These are phyloP conservation scores for Paramyrothecium sp. DNA, from an alignment of 2,329 filamentous ascomycete genomes.

Conservation along the genomic window DNA sequence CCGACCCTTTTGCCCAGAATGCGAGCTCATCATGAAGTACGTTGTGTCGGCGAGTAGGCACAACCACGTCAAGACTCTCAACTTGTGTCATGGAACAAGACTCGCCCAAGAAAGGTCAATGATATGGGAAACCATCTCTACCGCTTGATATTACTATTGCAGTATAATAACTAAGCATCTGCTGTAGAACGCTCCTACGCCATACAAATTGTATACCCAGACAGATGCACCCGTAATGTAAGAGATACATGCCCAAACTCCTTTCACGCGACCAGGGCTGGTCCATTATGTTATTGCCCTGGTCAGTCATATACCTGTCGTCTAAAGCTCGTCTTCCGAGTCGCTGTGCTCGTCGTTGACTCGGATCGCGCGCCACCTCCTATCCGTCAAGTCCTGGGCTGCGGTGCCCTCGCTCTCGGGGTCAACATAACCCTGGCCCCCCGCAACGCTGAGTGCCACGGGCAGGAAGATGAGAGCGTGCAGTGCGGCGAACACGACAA, in stretches of 20 bases:
- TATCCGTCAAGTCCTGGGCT: slow-evolving; percentile 81
- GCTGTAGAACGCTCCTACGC: background rate
- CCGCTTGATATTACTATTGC: no score
- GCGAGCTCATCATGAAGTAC: no score
- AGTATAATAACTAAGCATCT: no score
- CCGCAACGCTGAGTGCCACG: slow-evolving; percentile 80
- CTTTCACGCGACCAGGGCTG: background rate
- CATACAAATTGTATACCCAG: background rate
- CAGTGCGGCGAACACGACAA: slow-evolving; percentile 84
- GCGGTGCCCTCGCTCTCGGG: slow-evolving; percentile 84
- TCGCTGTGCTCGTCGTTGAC: slow-evolving; percentile 70
- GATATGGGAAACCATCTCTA: no score
- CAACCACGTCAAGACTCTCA: no score
- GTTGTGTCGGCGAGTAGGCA: no score
- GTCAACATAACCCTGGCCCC: slow-evolving; percentile 85
- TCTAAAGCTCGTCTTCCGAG: slow-evolving; percentile 63
- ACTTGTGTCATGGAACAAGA: no score
- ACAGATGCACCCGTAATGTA: background rate
- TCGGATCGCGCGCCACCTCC: slow-evolving; percentile 74
- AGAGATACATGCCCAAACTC: background rate
- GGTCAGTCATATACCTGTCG: background rate
- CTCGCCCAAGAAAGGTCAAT: no score
- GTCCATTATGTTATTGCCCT: background rate
- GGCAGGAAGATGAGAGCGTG: slow-evolving; percentile 92
- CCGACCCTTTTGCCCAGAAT: no score